Conservation (phyloP, 176 grass and related monocot species). For the Avena sativa region DNA sequence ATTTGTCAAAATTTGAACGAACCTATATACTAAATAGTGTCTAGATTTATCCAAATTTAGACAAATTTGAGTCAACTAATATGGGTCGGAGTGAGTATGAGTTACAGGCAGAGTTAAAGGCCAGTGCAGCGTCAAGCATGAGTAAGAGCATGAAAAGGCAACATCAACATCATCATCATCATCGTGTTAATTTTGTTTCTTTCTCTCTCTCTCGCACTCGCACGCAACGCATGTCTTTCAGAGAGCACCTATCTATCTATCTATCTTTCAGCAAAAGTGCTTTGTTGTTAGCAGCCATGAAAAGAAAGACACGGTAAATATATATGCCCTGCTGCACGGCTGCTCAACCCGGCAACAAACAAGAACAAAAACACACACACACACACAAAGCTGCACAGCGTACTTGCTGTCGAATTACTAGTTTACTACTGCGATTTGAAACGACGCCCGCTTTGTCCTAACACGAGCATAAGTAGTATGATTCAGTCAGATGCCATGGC, state of each 20-base stretch:
- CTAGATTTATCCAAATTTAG: too few relatives aligned
- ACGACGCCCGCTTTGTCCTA: constrained; percentile 16
- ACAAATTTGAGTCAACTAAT: too few relatives aligned
- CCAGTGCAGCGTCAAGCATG: background rate
- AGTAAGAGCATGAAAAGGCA: background rate
- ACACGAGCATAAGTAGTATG: too few relatives aligned
- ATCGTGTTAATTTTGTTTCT: background rate
- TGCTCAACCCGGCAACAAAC: background rate
- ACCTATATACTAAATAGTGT: too few relatives aligned
- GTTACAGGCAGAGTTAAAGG: too few relatives aligned
- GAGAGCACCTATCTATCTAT: background rate
- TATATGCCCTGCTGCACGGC: background rate
- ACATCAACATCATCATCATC: background rate
- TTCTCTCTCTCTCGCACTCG: background rate
- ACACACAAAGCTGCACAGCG: background rate
- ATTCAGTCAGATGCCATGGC: too few relatives aligned
- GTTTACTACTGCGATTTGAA: background rate
- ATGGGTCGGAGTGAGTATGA: too few relatives aligned
- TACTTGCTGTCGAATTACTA: background rate
- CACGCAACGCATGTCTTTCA: background rate
- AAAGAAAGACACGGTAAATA: constrained; percentile 1
- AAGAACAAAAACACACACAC: too few relatives aligned
- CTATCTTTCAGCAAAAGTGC: constrained; percentile 28
- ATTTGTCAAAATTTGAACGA: too few relatives aligned
- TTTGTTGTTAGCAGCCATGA: constrained; percentile 15